Conservation (phyloP, 768 basidiomycete genomes). For the Boletus coccyginus region DNA sequence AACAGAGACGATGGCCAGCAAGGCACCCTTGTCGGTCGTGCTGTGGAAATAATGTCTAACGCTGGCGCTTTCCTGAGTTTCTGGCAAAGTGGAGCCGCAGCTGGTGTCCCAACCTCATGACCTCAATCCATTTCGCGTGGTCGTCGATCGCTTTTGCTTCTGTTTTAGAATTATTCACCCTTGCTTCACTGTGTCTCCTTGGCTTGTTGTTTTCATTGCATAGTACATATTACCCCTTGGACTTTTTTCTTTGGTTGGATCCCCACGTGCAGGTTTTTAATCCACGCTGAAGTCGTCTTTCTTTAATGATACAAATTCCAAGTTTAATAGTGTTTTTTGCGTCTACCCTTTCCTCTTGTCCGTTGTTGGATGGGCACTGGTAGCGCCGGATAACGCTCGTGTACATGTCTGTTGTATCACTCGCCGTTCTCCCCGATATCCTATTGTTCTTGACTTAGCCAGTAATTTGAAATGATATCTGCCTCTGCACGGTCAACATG, state of each 20-base stretch:
- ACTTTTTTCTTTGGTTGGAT: slow-evolving; percentile 20
- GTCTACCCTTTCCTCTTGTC: slow-evolving; percentile 7
- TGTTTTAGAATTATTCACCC: slow-evolving; percentile 31
- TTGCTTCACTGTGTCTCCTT: slow-evolving; percentile 8
- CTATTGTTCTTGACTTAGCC: slow-evolving; percentile 11
- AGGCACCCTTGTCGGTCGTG: slow-evolving; percentile 52
- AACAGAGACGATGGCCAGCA: slow-evolving; percentile 28
- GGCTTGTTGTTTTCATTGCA: slow-evolving; percentile 3
- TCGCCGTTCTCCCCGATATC: slow-evolving; percentile 15
- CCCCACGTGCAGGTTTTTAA: slow-evolving; percentile 4
- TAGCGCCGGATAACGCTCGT: slow-evolving; percentile 15
- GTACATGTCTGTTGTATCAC: slow-evolving; percentile 30
- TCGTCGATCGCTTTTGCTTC: slow-evolving; percentile 21
- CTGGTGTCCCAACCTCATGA: slow-evolving; percentile 23
- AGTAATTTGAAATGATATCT: neutral
- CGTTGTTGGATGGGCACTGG: slow-evolving; percentile 5
- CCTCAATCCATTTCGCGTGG: neutral
- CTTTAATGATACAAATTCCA: slow-evolving; percentile 23
- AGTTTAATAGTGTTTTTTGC: slow-evolving; percentile 24
- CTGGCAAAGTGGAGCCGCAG: slow-evolving; percentile 39
- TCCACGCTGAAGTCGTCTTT: slow-evolving; percentile 1
- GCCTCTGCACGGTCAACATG: slow-evolving; percentile 40
- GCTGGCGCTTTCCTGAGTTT: slow-evolving; percentile 77
- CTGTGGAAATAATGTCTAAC: slow-evolving; percentile 77
- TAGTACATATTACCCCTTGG: slow-evolving; percentile 29